These are phyloP conservation scores for Diaporthe sp. DNA, from an alignment of 2,329 filamentous ascomycete species.

Conservation along the genomic window DNA sequence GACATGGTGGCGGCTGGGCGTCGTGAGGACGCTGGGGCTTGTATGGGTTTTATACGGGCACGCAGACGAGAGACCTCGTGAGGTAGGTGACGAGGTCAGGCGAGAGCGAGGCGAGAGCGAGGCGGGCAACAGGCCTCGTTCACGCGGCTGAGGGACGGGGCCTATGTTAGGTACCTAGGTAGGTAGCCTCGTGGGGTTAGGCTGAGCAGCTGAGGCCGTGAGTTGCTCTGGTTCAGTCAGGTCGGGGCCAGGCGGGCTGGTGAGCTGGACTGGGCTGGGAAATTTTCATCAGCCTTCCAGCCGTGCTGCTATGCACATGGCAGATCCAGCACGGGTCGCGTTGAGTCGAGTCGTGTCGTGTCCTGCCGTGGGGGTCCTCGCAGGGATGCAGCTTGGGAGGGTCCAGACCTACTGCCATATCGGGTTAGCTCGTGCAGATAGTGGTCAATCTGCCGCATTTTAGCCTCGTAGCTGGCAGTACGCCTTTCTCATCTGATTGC, in stretches of 20 bases:
- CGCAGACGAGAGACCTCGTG: neutral
- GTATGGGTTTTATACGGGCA: conserved; percentile 39
- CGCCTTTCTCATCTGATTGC: conserved; percentile 21
- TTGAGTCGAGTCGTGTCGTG: conserved; percentile 3
- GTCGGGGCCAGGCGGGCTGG: conserved; percentile 1
- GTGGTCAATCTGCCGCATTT: conserved; percentile 21
- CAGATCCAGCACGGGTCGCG: conserved; percentile 11
- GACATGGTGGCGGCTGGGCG: conserved; percentile 71
- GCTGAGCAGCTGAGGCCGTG: conserved; percentile 21
- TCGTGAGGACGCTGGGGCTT: conserved; percentile 17
- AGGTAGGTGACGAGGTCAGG: conserved; percentile 39
- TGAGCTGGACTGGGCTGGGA: conserved; percentile 6
- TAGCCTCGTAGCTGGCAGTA: neutral
- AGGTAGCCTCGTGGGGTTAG: conserved; percentile 39
- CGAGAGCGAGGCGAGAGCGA: conserved; percentile 38
- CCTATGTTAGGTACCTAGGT: neutral
- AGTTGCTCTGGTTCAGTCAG: neutral
- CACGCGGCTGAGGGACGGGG: conserved; percentile 38
- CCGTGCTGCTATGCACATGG: conserved; percentile 12
- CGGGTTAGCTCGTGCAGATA: conserved; percentile 5
- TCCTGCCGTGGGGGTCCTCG: conserved; percentile 4
- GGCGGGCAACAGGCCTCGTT: conserved; percentile 37
- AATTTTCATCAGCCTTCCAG: conserved; percentile 19
- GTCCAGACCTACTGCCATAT: neutral
- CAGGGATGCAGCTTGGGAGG: conserved; percentile 25